These are phyloP conservation scores for Suhomyces choctaworum DNA, from an alignment of 1,139 yeast species.

Conservation along the genomic window DNA sequence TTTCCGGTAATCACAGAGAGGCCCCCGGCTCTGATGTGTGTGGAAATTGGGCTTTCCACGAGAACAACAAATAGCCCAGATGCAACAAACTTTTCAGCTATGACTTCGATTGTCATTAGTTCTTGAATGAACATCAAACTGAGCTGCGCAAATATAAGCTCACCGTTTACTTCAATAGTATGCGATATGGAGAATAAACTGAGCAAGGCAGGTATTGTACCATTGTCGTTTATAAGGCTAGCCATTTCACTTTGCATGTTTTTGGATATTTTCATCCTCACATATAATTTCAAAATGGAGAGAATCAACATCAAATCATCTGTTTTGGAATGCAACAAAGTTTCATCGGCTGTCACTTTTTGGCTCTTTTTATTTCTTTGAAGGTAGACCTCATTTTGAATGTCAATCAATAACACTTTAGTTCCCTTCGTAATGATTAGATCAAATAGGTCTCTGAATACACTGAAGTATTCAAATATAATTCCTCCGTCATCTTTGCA, in stretches of 20 bases:
- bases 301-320: conserved; percentile 64
- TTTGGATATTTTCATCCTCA: conserved; percentile 50
- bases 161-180: conserved; percentile 58
- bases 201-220: conserved; percentile 62
- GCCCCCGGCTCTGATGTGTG: conserved; percentile 64
- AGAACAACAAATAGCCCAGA: conserved; percentile 70
- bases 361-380: conserved; percentile 4
- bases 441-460: conserved; percentile 57
- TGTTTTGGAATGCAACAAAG: conserved; percentile 19
- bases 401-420: conserved; percentile 51
- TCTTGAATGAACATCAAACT: conserved; percentile 71
- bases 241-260: conserved; percentile 55
- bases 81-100: conserved; percentile 66
- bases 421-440: conserved; percentile 61
- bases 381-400: conserved; percentile 57
- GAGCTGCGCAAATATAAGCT: conserved; percentile 70
- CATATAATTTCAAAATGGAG: conserved; percentile 60
- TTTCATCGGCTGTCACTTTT: conserved; percentile 12
- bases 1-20: conserved; percentile 50
- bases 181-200: conserved; percentile 71
- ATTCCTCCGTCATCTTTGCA: conserved; percentile 41
- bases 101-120: conserved; percentile 57
- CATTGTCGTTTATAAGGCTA: conserved; percentile 53
- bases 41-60: conserved; percentile 73
- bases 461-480: conserved; percentile 49